These are phyloP conservation scores for Prunus salicina DNA, from an alignment of 306 rosid species.

Conservation along the genomic window DNA sequence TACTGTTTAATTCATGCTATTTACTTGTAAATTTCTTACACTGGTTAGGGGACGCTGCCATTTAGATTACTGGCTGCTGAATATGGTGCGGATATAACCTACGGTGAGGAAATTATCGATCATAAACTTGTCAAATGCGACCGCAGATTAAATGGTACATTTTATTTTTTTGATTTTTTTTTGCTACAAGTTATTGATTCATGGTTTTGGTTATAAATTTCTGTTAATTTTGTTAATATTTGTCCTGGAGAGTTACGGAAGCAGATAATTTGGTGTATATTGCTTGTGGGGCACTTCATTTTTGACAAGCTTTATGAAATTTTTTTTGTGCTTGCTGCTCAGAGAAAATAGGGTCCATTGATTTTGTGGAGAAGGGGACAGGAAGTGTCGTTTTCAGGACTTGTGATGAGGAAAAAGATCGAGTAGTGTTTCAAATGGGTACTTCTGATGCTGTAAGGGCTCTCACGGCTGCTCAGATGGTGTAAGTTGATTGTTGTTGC, in stretches of 20 bases:
- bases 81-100: slow-evolving; percentile 80
- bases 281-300: background rate
- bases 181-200: background rate
- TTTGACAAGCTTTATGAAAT: background rate
- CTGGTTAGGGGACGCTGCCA: slow-evolving; percentile 74
- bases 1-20: background rate
- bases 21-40: background rate
- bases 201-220: background rate
- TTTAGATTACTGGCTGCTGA: slow-evolving; percentile 80
- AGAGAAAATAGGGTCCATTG: slow-evolving; percentile 61
- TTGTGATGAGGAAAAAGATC: slow-evolving; percentile 62
- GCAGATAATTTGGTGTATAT: background rate
- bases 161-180: background rate
- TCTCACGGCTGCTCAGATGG: slow-evolving; percentile 69
- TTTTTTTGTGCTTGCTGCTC: slow-evolving; percentile 16
- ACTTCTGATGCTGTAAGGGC: slow-evolving; percentile 86
- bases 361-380: slow-evolving; percentile 86
- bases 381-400: slow-evolving; percentile 78
- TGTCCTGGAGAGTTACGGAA: slow-evolving; percentile 1
- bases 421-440: slow-evolving; percentile 86
- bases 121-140: slow-evolving; percentile 79
- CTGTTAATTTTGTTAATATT: background rate
- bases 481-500: slow-evolving; percentile 47
- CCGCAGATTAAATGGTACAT: slow-evolving; percentile 71
- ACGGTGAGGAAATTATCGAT: slow-evolving; percentile 85